Percentiles rank a stretch among this genome's conserved stretches.
Conservation (phyloP, 1,284 basidiomycete species). For the Rhizopogon parksii region DNA sequence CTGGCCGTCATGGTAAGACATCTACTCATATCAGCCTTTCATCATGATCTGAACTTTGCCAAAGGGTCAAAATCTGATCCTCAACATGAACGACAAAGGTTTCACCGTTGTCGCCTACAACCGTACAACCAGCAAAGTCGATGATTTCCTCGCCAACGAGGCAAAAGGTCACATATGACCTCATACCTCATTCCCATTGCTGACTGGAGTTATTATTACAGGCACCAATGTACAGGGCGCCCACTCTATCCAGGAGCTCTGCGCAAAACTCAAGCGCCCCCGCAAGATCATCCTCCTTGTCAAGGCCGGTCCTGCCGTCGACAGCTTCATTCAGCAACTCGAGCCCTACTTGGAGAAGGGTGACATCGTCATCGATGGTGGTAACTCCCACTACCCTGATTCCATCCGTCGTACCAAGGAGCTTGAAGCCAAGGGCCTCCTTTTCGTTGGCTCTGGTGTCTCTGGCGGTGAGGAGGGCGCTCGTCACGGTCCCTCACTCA, state of each 20-base stretch:
- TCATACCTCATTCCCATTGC: conserved; percentile 13
- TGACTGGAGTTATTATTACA: conserved; percentile 28
- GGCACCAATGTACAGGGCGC: conserved; percentile 95
- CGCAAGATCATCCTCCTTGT: conserved; percentile 96
- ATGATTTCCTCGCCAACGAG: conserved; percentile 92
- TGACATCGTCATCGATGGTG: conserved; percentile 98
- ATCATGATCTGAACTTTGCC: conserved; percentile 7
- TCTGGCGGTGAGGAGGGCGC: conserved; percentile 99
- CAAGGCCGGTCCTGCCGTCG: conserved; percentile 78
- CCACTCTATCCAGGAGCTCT: conserved; percentile 87
- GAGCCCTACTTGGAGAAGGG: conserved; percentile 66
- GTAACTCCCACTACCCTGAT: conserved; percentile 99
- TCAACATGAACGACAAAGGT: conserved; percentile 99
- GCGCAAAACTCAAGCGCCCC: conserved; percentile 72
- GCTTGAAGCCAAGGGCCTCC: conserved; percentile 89
- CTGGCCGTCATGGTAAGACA: conserved; percentile 88
- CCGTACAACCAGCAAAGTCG: conserved; percentile 95
- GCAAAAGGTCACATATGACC: conserved; percentile 75
- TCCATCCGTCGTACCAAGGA: conserved; percentile 92
- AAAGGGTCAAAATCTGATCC: conserved; percentile 91
- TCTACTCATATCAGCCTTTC: conserved; percentile 13
- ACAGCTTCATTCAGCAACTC: conserved; percentile 71
- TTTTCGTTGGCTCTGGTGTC: conserved; percentile 98
- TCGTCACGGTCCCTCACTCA: conserved; percentile 94
- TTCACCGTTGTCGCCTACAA: conserved; percentile 97